Evolutionary conservation across 495 filamentous ascomycete species (phyloP), one percentile per base, ranked within the genome.

Genomic region (Aspergillus egyptiacus): DNA sequence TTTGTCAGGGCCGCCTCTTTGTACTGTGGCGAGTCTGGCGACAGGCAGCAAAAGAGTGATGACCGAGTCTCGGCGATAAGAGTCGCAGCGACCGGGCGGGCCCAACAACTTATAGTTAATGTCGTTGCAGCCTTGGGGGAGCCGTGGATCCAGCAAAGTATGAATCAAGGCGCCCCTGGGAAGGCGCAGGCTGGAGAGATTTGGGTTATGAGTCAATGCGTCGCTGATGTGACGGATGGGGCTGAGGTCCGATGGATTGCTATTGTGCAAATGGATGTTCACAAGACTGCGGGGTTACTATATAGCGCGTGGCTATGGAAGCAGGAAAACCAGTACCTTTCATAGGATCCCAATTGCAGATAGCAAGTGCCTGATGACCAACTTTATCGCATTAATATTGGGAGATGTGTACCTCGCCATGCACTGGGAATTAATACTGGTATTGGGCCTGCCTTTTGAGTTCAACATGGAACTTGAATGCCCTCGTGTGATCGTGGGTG

Each of bases 1-100:
- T 69, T 69, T 69, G 66, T 69, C 66, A 69, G 62, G 56, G 55
- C 46, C 35, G 38, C 59, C 59, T 60, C 61, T 66, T 62, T 63
- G 57, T 67, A 51, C 54, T 51, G 62, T 67, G 64, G 64, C 64
- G 57, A 51, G 52, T 51, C 60, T 67, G 64, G 64, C 64, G 57
- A 65, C 56, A 61, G 48, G 48, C 48, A 60, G 45, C 54, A 58
- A 40, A 35, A 36, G 43, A 25, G 28, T 27, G 43, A 32, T 56
- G 50, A 45, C 45, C 41, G 51, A 34, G 31, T 46, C 43, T 55
- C 54, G 51, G 56, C 40, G 56, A 58, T 62, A 62, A 55, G 59
- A 27, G 43, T 55, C 54, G 55, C 48, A 51, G 50, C 54, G 34
- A 22, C 37, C 40, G 43, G 45, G 23, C 48, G 13, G 9, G 18